Percentiles rank a stretch among this genome's conserved stretches.
phyloP scores from a whole-genome alignment of 2,329 filamentous ascomycete species.

The Alternaria viburni region DNA sequence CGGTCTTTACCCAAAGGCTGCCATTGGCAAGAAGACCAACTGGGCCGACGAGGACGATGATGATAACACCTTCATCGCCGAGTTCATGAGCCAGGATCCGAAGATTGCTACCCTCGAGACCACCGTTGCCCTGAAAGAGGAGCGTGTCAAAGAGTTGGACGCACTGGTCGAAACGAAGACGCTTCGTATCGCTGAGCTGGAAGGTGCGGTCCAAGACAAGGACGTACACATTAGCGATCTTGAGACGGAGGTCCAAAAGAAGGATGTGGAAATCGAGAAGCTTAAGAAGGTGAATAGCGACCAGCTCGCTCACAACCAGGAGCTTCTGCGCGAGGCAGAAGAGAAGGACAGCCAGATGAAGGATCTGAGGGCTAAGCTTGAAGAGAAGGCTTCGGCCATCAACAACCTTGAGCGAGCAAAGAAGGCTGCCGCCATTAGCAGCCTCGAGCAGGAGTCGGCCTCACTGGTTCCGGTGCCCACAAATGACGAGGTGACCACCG shows the following conservation, averaged over 20 bases:
- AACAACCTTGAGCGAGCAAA: constrained; percentile 9
- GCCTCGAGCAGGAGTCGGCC: constrained; percentile 9
- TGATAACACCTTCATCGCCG: constrained; percentile 18
- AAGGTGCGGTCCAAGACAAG: constrained; percentile 8
- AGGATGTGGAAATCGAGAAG: background rate
- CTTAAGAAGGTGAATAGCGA: constrained; percentile 10
- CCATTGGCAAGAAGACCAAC: constrained; percentile 8
- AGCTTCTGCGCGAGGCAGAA: constrained; percentile 18
- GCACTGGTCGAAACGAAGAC: constrained; percentile 6
- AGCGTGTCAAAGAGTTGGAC: constrained; percentile 21
- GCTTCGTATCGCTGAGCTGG: constrained; percentile 15
- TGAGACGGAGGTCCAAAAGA: background rate
- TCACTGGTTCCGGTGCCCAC: background rate
- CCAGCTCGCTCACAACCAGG: constrained; percentile 16
- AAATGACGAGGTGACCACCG: background rate
- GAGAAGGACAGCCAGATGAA: constrained; percentile 25
- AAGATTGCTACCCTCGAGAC: background rate
- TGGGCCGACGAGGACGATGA: constrained; percentile 29
- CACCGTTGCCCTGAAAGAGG: constrained; percentile 5
- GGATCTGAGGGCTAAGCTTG: constrained; percentile 17
- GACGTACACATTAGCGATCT: constrained; percentile 8
- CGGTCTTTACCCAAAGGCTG: background rate
- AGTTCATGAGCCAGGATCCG: background rate
- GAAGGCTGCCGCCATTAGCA: constrained; percentile 5
- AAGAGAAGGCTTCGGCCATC: constrained; percentile 11